Base-by-base conservation (phyloP, 2,329 filamentous ascomycete species). In the Trichoderma koningii region DNA sequence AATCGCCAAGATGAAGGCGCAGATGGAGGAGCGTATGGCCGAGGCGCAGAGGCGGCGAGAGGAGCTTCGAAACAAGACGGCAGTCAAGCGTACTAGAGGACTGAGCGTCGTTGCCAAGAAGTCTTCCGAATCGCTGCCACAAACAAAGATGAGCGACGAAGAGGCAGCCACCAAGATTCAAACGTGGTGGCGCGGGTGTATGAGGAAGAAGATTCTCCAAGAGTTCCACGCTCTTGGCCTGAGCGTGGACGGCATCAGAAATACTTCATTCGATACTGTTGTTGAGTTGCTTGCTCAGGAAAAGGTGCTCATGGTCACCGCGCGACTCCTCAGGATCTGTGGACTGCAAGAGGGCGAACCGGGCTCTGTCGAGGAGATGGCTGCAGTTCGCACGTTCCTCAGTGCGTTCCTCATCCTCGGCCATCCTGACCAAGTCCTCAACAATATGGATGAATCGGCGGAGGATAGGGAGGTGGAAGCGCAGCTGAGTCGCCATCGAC, bases 381-480 rank as follows among this genome's bases (percentile, higher is more conserved):
- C 89, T 42, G 85, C 87, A 17, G 86, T 91, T 47, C 83, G 90
- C 70, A 92, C 89, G 0, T 94, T 94, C 71, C 78, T 95, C 63
- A 92, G 90, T 72, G 89, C 91, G 5, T 94, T 90, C 73, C 81
- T 95, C 62, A 93, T 94, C 67, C 79, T 93, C 28, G 90, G 89
- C 1, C 91, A 94, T 74, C 91, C 91, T 1, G 87, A 87, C 1
- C 87, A 92, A 70, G 90, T 94, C 1, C 83, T 95, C 41, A 91
- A 85, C 75, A 90, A 87, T 74, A 91, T 91, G 72, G 87, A 89
- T 56, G 87, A 88, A 59, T 82, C 77, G 55, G 81, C 78, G 55
- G 79, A 80, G 68, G 77, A 87, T 66, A 84, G 85, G 73, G 85
- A 87, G 73, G 80, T 83, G 68, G 69, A 70, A 55, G 51, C 62